Evolutionary conservation across 805 yeast genomes (phyloP).

Genomic region (Ogataea trehaloabstinens): DNA sequence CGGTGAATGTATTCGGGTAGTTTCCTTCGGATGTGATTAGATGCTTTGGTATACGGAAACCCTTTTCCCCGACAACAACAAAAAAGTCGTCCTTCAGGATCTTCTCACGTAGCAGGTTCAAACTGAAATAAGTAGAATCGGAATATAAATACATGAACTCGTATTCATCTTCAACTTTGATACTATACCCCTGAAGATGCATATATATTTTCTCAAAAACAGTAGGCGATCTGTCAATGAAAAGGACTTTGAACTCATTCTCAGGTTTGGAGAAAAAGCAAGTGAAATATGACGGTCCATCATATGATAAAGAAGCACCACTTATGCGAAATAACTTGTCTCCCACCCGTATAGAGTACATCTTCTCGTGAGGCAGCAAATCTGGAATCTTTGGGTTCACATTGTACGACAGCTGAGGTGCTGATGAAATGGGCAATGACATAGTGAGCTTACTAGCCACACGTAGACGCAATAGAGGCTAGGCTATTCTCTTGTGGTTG

Average conservation of each 20-base stretch:
- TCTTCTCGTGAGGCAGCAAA: slow-evolving; percentile 64
- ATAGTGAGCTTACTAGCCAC: too few species aligned
- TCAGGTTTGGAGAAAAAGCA: slow-evolving; percentile 49
- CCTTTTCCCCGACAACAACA: slow-evolving; percentile 55
- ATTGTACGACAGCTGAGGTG: slow-evolving; percentile 8
- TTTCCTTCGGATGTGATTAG: slow-evolving; percentile 64
- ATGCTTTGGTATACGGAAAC: slow-evolving; percentile 58
- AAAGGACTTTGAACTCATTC: slow-evolving; percentile 43
- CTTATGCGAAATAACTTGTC: slow-evolving; percentile 57
- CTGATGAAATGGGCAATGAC: slow-evolving; percentile 1
- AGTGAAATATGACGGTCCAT: slow-evolving; percentile 87
- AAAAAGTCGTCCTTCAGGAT: slow-evolving; percentile 55
- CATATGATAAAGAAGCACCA: slow-evolving; percentile 84
- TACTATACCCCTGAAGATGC: slow-evolving; percentile 80
- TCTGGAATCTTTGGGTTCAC: slow-evolving; percentile 44
- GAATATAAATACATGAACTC: slow-evolving; percentile 60
- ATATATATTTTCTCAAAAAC: slow-evolving; percentile 63
- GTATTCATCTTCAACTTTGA: slow-evolving; percentile 56
- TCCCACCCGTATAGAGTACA: slow-evolving; percentile 73
- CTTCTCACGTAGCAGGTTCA: slow-evolving; percentile 51
- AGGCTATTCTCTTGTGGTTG: too few species aligned
- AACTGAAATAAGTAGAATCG: slow-evolving; percentile 71
- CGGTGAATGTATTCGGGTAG: slow-evolving; percentile 70
- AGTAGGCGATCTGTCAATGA: slow-evolving; percentile 71
- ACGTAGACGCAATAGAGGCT: too few species aligned